A percentile compares a stretch with the other conserved stretches of the same genome.
Conservation (phyloP, 306 rosid genomes). For the Quercus gilva region DNA sequence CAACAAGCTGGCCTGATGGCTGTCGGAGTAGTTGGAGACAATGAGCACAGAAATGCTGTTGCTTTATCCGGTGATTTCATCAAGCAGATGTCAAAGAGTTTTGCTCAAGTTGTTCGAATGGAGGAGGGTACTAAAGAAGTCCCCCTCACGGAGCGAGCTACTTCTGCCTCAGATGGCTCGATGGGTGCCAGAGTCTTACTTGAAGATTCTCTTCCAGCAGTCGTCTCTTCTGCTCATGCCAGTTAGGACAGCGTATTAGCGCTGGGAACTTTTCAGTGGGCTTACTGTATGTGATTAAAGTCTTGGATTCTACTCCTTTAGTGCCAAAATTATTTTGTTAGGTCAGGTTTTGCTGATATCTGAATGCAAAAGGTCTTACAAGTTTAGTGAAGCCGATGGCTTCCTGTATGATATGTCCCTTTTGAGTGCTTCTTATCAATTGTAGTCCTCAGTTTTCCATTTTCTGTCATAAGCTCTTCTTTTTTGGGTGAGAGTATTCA, state of each 20-base stretch:
- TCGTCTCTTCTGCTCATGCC: slow-evolving; percentile 54
- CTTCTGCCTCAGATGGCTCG: slow-evolving; percentile 39
- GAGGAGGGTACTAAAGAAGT: slow-evolving; percentile 59
- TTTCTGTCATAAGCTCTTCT: background rate
- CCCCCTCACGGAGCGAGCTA: slow-evolving; percentile 36
- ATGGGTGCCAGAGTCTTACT: slow-evolving; percentile 38
- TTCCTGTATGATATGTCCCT: slow-evolving; percentile 48
- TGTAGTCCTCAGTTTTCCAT: slow-evolving; percentile 23
- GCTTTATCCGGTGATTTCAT: slow-evolving; percentile 50
- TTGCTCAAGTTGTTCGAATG: slow-evolving; percentile 71
- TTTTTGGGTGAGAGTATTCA: slow-evolving; percentile 28
- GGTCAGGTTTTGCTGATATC: slow-evolving; percentile 43
- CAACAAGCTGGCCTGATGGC: slow-evolving; percentile 57
- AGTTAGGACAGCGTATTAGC: slow-evolving; percentile 30
- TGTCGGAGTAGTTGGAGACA: slow-evolving; percentile 55
- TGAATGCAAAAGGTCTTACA: slow-evolving; percentile 16
- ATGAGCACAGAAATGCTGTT: slow-evolving; percentile 50
- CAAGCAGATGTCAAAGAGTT: slow-evolving; percentile 81
- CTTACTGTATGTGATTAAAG: slow-evolving; percentile 24
- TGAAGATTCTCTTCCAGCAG: slow-evolving; percentile 51
- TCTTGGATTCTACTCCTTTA: slow-evolving; percentile 28
- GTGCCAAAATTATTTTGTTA: slow-evolving; percentile 25
- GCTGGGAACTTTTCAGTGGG: slow-evolving; percentile 10
- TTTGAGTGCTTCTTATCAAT: slow-evolving; percentile 23
- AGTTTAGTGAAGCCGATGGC: slow-evolving; percentile 23